Evolutionary conservation across 371 early-diverging fungal genomes (phyloP), one percentile per base, ranked within the genome.

Genomic region (Mucor plumbeus): DNA sequence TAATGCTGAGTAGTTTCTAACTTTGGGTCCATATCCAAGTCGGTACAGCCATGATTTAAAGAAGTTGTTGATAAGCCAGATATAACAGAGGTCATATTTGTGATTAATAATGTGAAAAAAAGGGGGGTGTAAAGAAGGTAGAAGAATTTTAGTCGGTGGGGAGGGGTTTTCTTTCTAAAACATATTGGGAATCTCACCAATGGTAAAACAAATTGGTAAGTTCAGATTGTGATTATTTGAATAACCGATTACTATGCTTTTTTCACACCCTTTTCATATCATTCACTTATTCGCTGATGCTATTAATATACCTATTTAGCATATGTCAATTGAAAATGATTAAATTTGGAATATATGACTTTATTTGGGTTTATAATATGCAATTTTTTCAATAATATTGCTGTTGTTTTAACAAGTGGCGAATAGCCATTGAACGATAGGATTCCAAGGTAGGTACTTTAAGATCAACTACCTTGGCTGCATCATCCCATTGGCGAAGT

Each of bases 401-500:
- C 26, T 50, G 50, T 13, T 53, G 31, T 6, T 19, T 50, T 35
- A 60, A 33, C 31, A 83, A 56, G 54, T 78, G 82, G 14, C 50
- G 59, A 8, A 81, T 62, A 31, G 77, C 80, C 74, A 81, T 80
- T 2, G 64, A 63, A 4, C 77, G 75, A 31, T 87, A 87, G 5
- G 74, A 57, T 36, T 83, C 80, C 59, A 85, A 63, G 9, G 62
- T 71, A 35, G 85, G 83, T 9, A 83, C 80, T 38, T 79, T 48
- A 13, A 76, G 58, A 17, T 72, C 79, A 15, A 79, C 79, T 2
- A 79, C 67, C 59, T 85, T 85, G 40, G 85, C 79, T 13, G 79
- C 79, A 61, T 82, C 85, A 59, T 85, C 85, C 85, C 87, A 87
- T 40, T 69, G 75, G 21, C 83, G 77, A 33, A 87, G 67, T 59